Conservation (phyloP, 805 yeast genomes). For the Danielia reshetovae region DNA sequence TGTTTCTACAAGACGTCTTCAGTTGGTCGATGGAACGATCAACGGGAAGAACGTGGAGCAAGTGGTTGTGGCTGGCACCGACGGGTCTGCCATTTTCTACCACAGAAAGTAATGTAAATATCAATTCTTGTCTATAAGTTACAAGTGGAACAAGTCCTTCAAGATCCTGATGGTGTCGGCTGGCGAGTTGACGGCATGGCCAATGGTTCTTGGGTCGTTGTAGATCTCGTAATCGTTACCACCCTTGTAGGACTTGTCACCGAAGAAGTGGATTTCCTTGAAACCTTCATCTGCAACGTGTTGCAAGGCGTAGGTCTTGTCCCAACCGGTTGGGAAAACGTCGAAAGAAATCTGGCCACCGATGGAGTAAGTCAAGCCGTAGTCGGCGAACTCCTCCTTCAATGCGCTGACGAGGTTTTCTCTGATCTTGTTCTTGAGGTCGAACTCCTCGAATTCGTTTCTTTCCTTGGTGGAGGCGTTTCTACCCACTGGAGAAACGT, state of each 20-base stretch:
- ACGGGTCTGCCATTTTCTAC: constrained; percentile 62
- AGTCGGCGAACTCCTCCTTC: constrained; percentile 76
- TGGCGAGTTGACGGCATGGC: constrained; percentile 90
- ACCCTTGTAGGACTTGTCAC: constrained; percentile 95
- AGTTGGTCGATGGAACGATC: constrained; percentile 28
- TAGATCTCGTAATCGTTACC: constrained; percentile 99
- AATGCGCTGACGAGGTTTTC: constrained; percentile 79
- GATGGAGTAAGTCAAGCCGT: constrained; percentile 88
- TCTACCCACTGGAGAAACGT: constrained; percentile 97
- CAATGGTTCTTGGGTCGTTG: constrained; percentile 87
- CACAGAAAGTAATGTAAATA: constrained; percentile 16
- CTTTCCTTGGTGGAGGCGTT: constrained; percentile 94
- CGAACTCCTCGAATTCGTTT: constrained; percentile 84
- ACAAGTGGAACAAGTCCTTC: constrained; percentile 70
- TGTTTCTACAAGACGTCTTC: constrained; percentile 43
- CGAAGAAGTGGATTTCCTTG: constrained; percentile 91
- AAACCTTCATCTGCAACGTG: constrained; percentile 86
- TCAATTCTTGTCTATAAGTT: constrained; percentile 9
- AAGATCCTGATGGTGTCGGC: constrained; percentile 83
- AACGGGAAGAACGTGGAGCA: constrained; percentile 43
- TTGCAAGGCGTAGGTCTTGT: constrained; percentile 94
- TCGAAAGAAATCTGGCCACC: constrained; percentile 99
- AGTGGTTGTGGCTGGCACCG: constrained; percentile 58
- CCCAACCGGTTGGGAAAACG: constrained; percentile 99
- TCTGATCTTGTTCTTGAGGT: constrained; percentile 77